Evolutionary conservation across 2,329 filamentous ascomycete genomes (phyloP).

Genomic region (Aspergillus niger): DNA sequence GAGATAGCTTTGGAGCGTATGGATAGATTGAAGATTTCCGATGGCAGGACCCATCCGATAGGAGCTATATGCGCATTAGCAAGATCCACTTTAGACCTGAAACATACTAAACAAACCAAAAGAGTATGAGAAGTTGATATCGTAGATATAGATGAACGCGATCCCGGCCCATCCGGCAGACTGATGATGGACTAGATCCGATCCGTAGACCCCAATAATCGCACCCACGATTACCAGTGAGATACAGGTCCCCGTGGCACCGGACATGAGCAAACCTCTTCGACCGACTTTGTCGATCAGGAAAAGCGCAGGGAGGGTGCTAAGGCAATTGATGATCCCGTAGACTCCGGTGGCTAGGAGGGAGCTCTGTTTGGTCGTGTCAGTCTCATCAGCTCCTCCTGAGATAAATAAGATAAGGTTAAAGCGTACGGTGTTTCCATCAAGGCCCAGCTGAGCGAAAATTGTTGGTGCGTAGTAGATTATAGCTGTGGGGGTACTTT

Average conservation of each 20-base stretch:
- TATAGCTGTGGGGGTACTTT: conserved; percentile 32
- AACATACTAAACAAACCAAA: conserved; percentile 30
- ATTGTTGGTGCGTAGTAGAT: conserved; percentile 55
- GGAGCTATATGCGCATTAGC: conserved; percentile 28
- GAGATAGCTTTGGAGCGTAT: conserved; percentile 43
- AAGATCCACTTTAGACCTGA: background rate
- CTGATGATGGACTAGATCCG: conserved; percentile 29
- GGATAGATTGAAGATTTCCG: conserved; percentile 43
- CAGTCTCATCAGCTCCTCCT: background rate
- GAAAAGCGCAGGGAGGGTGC: conserved; percentile 37
- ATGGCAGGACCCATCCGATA: conserved; percentile 43
- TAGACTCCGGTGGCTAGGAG: conserved; percentile 42
- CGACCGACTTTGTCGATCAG: conserved; percentile 40
- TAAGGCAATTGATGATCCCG: conserved; percentile 43
- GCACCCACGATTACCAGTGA: conserved; percentile 40
- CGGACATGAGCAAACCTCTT: conserved; percentile 37
- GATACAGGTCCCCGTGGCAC: conserved; percentile 38
- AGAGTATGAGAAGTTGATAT: conserved; percentile 42
- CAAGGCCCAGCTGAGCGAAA: conserved; percentile 48
- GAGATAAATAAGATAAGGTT: background rate
- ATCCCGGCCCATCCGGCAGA: conserved; percentile 41
- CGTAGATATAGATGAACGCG: conserved; percentile 43
- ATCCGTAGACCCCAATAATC: conserved; percentile 37
- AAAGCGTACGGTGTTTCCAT: conserved; percentile 32
- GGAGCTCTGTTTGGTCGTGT: conserved; percentile 24